Percentiles rank a stretch among this genome's conserved stretches.
Conservation (phyloP, 108 stramenopile species). For the Skeletonema tropicum region DNA sequence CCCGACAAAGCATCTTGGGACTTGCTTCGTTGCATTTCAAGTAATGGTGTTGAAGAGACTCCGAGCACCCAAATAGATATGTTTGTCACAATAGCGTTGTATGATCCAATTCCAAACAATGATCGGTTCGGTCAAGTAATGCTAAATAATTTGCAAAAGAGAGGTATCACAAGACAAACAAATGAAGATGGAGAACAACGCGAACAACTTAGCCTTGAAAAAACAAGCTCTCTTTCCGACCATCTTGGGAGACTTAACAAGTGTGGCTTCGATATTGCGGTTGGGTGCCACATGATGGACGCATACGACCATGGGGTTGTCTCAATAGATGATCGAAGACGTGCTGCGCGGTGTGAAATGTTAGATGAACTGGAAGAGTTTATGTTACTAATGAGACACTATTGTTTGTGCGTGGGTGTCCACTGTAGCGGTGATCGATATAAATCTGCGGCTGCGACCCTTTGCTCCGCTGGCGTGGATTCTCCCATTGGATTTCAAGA, state of each 20-base stretch:
- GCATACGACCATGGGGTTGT: slow-evolving; percentile 75
- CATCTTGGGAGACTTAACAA: slow-evolving; percentile 56
- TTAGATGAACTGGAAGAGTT: slow-evolving; percentile 90
- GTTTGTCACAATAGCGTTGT: slow-evolving; percentile 52
- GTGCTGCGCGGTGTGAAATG: slow-evolving; percentile 76
- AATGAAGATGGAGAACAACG: slow-evolving; percentile 2
- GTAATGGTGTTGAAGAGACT: neutral
- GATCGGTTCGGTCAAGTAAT: slow-evolving; percentile 81
- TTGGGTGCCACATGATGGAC: slow-evolving; percentile 82
- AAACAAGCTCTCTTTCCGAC: slow-evolving; percentile 52
- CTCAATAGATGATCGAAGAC: slow-evolving; percentile 53
- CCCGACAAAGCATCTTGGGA: slow-evolving; percentile 48
- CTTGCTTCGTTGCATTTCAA: slow-evolving; percentile 38
- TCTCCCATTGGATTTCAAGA: slow-evolving; percentile 45
- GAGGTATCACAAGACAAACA: slow-evolving; percentile 49
- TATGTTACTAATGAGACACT: slow-evolving; percentile 82
- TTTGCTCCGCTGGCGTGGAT: slow-evolving; percentile 32
- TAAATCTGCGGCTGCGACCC: slow-evolving; percentile 8
- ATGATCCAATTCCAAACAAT: slow-evolving; percentile 71
- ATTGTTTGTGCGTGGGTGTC: slow-evolving; percentile 68
- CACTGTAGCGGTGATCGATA: neutral
- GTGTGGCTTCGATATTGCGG: slow-evolving; percentile 58
- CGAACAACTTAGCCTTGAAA: slow-evolving; percentile 52
- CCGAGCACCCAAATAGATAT: slow-evolving; percentile 16
- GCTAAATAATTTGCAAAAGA: slow-evolving; percentile 70